A percentile compares a stretch with the other conserved stretches of the same genome.
These are phyloP conservation scores for Pyrus communis DNA, from an alignment of 306 rosid genomes.

Conservation along the genomic window DNA sequence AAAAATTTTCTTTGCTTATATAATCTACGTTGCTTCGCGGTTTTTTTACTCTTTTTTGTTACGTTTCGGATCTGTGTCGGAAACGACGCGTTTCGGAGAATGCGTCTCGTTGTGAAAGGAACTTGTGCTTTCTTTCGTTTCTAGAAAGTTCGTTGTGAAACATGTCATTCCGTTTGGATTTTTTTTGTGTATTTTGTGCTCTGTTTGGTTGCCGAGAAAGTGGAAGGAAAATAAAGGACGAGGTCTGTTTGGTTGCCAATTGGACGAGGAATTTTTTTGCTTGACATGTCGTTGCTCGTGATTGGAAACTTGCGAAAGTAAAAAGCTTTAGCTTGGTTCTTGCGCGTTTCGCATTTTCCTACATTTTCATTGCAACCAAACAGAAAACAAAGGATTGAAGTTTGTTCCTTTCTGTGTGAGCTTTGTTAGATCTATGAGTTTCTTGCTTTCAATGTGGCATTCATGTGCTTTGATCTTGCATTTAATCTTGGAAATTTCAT, in stretches of 20 bases:
- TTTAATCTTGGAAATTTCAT: background rate
- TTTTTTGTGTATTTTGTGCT: background rate
- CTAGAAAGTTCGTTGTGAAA: constrained; percentile 1
- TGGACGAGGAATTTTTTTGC: background rate
- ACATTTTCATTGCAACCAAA: constrained; percentile 8
- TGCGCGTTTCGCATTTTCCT: background rate
- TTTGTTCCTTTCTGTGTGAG: background rate
- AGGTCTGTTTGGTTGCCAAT: constrained; percentile 3
- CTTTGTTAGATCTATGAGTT: constrained; percentile 16
- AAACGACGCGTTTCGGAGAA: constrained; percentile 19
- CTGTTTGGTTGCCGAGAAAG: constrained; percentile 4
- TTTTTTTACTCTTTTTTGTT: background rate
- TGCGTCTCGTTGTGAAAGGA: constrained; percentile 21
- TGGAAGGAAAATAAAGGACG: background rate
- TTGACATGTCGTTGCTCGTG: background rate
- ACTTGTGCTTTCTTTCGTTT: background rate
- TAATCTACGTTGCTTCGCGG: constrained; percentile 41
- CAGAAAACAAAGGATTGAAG: constrained; percentile 12
- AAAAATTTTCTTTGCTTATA: constrained; percentile 65
- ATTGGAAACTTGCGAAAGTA: background rate
- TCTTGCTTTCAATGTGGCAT: background rate
- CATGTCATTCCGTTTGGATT: background rate
- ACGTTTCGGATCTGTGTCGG: constrained; percentile 48
- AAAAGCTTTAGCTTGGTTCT: background rate
- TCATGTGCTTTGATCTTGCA: background rate